These are phyloP conservation scores for Apophysomyces sp. DNA, from an alignment of 371 early-diverging fungal species.

Conservation along the genomic window DNA sequence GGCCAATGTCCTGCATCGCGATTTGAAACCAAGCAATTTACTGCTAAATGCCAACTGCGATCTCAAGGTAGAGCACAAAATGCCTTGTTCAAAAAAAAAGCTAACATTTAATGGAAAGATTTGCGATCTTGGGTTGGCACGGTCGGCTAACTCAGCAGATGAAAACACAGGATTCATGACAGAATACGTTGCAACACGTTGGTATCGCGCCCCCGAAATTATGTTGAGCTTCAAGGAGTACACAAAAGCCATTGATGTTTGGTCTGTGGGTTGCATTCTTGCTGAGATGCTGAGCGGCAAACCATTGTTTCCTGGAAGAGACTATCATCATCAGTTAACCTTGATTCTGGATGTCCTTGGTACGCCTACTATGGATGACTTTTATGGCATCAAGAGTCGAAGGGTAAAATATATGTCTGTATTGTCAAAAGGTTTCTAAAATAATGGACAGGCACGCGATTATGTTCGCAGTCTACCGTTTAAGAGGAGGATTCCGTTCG, in stretches of 20 bases:
- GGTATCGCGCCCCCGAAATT: conserved; percentile 99
- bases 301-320: conserved; percentile 88
- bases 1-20: conserved; percentile 96
- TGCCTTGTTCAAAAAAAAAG: no score
- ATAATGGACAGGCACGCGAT: conserved; percentile 66
- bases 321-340: conserved; percentile 96
- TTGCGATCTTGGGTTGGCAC: conserved; percentile 94
- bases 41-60: conserved; percentile 98
- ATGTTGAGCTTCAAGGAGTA: conserved; percentile 95
- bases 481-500: conserved; percentile 87
- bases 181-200: conserved; percentile 97
- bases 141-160: conserved; percentile 85
- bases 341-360: conserved; percentile 97
- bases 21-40: conserved; percentile 96
- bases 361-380: conserved; percentile 92
- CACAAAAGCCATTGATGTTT: conserved; percentile 96
- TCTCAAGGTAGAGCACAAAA: conserved; percentile 64
- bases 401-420: conserved; percentile 38
- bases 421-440: background rate
- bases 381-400: conserved; percentile 76
- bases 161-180: conserved; percentile 95
- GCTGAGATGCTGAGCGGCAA: conserved; percentile 94
- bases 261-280: conserved; percentile 98
- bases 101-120: conserved; percentile 47
- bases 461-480: conserved; percentile 92